Evolutionary conservation across 2,329 filamentous ascomycete species (phyloP).

Genomic region (Arthrobotrys megalospora): DNA sequence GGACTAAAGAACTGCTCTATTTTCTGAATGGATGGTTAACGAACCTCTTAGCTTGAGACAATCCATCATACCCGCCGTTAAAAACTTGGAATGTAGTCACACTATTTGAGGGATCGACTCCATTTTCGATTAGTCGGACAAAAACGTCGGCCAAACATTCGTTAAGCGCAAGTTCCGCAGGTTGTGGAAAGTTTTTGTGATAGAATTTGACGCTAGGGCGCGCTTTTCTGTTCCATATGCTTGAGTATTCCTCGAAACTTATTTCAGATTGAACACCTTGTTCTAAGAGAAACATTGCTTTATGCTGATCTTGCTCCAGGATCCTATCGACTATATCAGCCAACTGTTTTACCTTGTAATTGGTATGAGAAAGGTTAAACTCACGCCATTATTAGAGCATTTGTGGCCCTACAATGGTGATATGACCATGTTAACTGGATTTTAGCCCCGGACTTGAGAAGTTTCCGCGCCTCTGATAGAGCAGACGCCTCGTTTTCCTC

Average conservation of each 20-base stretch:
- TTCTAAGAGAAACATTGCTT: no score
- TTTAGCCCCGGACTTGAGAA: no score
- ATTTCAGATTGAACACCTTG: no score
- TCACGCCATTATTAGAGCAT: slow-evolving; percentile 14
- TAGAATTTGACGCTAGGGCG: slow-evolving; percentile 10
- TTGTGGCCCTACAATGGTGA: not conserved
- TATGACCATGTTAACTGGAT: not conserved
- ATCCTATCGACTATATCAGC: no score
- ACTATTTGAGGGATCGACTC: slow-evolving; percentile 76
- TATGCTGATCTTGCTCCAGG: no score
- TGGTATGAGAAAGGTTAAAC: slow-evolving; percentile 70
- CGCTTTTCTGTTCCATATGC: no score
- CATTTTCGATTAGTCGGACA: slow-evolving; percentile 74
- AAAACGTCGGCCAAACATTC: slow-evolving; percentile 71
- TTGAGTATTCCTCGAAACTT: no score
- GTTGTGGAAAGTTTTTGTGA: slow-evolving; percentile 72
- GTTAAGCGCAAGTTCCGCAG: slow-evolving; percentile 75
- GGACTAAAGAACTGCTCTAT: no score
- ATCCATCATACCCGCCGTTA: no score
- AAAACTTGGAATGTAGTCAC: slow-evolving; percentile 67
- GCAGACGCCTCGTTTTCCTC: slow-evolving; percentile 50
- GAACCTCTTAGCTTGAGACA: not conserved
- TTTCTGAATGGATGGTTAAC: no score
- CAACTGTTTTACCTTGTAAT: slow-evolving; percentile 64
- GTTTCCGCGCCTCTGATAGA: no score